phyloP scores from a whole-genome alignment of 2,329 filamentous ascomycete species.

The Alternaria consortialis region DNA sequence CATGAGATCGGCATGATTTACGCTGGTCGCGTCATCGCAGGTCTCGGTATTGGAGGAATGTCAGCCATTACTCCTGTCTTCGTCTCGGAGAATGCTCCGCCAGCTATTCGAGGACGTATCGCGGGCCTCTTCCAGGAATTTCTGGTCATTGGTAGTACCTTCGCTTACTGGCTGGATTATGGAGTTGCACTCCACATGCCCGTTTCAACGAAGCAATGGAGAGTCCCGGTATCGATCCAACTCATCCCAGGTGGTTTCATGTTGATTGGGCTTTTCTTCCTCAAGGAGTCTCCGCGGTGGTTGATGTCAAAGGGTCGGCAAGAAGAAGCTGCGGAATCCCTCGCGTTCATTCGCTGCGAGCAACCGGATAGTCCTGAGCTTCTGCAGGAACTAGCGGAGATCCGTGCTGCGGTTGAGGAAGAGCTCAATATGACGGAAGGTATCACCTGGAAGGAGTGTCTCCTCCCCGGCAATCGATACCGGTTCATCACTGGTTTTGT shows the following conservation, averaged over 20 bases:
- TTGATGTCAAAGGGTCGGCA: conserved; percentile 54
- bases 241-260: conserved; percentile 72
- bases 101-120: conserved; percentile 66
- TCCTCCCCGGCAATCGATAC: conserved; percentile 65
- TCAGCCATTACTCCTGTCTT: conserved; percentile 64
- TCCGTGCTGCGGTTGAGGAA: conserved; percentile 70
- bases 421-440: conserved; percentile 71
- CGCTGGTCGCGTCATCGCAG: conserved; percentile 58
- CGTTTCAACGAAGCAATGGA: conserved; percentile 56
- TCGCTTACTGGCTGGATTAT: conserved; percentile 54
- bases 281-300: conserved; percentile 58
- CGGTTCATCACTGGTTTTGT: conserved; percentile 76
- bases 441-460: conserved; percentile 49
- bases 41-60: conserved; percentile 62
- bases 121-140: conserved; percentile 60
- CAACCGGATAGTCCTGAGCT: conserved; percentile 48
- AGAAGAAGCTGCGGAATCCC: conserved; percentile 68
- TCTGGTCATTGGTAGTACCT: conserved; percentile 56
- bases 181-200: conserved; percentile 56
- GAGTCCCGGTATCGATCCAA: conserved; percentile 68
- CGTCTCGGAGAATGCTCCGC: conserved; percentile 60
- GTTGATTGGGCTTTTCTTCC: conserved; percentile 54
- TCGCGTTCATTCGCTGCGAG: conserved; percentile 16
- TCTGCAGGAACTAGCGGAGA: conserved; percentile 70
- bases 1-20: conserved; percentile 17